phyloP scores from a whole-genome alignment of 2,329 filamentous ascomycete genomes.

The Dothideomycetes sp. region DNA sequence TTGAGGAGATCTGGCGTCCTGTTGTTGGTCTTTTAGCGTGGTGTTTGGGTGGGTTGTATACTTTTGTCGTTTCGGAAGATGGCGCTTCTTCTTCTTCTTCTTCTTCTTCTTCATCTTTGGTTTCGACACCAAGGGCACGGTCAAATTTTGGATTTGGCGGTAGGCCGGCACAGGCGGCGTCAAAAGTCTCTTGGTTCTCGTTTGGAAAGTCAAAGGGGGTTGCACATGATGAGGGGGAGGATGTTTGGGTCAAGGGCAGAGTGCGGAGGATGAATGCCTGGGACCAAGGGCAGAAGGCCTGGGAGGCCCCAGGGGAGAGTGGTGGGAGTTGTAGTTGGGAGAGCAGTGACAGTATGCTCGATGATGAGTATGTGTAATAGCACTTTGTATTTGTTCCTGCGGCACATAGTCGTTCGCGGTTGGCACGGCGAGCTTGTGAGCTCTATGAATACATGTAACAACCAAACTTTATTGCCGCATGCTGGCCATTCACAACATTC shows the following conservation, averaged over 20 bases:
- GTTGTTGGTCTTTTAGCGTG: slow-evolving; percentile 1
- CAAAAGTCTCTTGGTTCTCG: slow-evolving; percentile 1
- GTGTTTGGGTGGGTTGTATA: background rate
- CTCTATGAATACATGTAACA: too few species aligned
- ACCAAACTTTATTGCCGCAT: too few species aligned
- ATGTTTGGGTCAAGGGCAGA: background rate
- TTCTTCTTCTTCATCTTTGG: slow-evolving; percentile 1
- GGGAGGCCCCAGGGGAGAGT: background rate
- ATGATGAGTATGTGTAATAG: slow-evolving; percentile 6
- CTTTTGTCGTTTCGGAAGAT: too few species aligned
- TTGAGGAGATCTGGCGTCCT: slow-evolving; percentile 25
- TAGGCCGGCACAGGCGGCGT: slow-evolving; percentile 1
- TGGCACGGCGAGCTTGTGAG: too few species aligned
- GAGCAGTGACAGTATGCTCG: slow-evolving; percentile 5
- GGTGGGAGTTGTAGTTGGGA: too few species aligned
- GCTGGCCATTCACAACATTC: too few species aligned
- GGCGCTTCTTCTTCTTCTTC: slow-evolving; percentile 4
- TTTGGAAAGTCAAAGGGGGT: background rate
- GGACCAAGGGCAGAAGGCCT: background rate
- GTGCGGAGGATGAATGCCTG: background rate
- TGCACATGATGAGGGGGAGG: background rate
- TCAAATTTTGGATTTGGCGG: too few species aligned
- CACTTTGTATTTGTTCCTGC: too few species aligned
- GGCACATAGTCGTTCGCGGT: too few species aligned
- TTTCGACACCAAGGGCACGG: slow-evolving; percentile 2